Percentiles rank a stretch among this genome's conserved stretches.
phyloP scores from a whole-genome alignment of 176 grass and related monocot genomes.

The Areca catechu region DNA sequence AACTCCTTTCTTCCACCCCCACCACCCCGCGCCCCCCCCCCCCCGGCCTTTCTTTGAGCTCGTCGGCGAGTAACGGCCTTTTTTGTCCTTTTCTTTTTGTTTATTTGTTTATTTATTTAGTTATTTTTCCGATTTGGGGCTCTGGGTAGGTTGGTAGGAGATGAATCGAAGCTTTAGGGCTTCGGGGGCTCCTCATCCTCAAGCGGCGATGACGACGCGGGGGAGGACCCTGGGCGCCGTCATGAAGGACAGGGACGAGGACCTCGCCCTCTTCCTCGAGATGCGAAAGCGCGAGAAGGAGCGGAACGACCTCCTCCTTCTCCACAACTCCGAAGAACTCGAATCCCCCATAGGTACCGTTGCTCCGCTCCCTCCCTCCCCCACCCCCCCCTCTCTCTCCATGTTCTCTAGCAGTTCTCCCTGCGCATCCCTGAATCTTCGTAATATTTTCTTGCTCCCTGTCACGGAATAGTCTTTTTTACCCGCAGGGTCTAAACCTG shows the following conservation, averaged over 20 bases:
- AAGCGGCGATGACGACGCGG: slow-evolving; percentile 7
- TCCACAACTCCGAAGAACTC: slow-evolving; percentile 5
- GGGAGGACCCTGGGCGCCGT: slow-evolving; percentile 68
- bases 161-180: slow-evolving; percentile 14
- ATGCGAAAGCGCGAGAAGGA: slow-evolving; percentile 92
- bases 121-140: no score
- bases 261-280: slow-evolving; percentile 96
- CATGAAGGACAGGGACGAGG: slow-evolving; percentile 93
- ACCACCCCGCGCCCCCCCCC: no score
- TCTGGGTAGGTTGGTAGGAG: no score
- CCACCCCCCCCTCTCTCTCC: background rate
- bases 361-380: slow-evolving; percentile 9
- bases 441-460: no score
- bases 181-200: no score
- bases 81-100: no score
- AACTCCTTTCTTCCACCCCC: no score
- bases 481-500: slow-evolving; percentile 34
- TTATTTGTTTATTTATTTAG: no score
- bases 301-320: slow-evolving; percentile 17
- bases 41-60: no score
- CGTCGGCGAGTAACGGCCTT: no score
- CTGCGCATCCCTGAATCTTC: background rate
- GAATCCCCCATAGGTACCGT: slow-evolving; percentile 5
- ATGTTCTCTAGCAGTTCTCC: background rate
- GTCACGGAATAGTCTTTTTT: slow-evolving; percentile 15